These are phyloP conservation scores for Diaporthe ampelina DNA, from an alignment of 2,329 filamentous ascomycete genomes.

Conservation along the genomic window DNA sequence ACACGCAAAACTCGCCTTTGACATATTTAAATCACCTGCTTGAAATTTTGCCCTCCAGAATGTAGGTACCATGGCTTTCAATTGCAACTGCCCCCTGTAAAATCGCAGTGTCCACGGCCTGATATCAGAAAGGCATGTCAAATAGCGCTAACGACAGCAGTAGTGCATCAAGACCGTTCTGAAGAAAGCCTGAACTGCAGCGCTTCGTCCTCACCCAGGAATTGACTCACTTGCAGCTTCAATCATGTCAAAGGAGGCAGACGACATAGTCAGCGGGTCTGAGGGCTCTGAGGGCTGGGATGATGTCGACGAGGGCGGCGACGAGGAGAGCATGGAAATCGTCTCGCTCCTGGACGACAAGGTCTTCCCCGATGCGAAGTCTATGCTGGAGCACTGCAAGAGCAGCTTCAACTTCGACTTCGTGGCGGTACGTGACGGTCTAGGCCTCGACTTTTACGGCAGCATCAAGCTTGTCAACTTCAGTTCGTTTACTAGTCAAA, in stretches of 20 bases:
- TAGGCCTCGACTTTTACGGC: slow-evolving; percentile 79
- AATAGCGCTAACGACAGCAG: slow-evolving; percentile 16
- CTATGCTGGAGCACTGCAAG: slow-evolving; percentile 79
- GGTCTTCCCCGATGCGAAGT: slow-evolving; percentile 72
- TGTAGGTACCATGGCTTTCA: not conserved
- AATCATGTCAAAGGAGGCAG: slow-evolving; percentile 39
- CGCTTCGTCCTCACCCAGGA: too few species aligned
- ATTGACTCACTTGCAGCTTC: not conserved
- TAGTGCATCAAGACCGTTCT: not conserved
- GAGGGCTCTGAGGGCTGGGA: slow-evolving; percentile 54
- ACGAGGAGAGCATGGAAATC: slow-evolving; percentile 70
- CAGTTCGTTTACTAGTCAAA: slow-evolving; percentile 56
- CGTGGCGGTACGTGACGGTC: slow-evolving; percentile 66
- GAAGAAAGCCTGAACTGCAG: not conserved
- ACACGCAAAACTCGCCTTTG: slow-evolving; percentile 37
- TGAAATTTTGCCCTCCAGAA: not conserved
- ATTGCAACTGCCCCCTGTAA: not conserved
- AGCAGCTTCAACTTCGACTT: slow-evolving; percentile 78
- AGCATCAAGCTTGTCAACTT: slow-evolving; percentile 83
- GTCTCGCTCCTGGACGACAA: slow-evolving; percentile 78
- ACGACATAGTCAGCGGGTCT: slow-evolving; percentile 50
- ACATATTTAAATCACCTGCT: not conserved
- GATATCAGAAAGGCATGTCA: not conserved
- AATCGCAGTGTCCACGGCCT: not conserved
- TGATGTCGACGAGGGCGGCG: slow-evolving; percentile 57